Conservation (phyloP, 176 grass and related monocot species). For the Oryza officinalis region DNA sequence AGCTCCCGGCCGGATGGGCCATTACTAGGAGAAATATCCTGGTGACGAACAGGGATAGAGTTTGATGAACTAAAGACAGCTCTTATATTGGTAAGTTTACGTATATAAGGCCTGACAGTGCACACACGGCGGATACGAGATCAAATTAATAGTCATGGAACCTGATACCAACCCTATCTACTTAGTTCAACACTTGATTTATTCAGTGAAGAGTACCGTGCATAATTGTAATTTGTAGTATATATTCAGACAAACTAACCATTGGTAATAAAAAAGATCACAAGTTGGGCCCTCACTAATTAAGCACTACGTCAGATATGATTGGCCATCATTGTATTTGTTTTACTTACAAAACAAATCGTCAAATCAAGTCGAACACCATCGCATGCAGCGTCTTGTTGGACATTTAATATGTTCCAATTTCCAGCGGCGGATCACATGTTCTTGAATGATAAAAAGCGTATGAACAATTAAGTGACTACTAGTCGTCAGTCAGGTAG, state of each 20-base stretch:
- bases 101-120: background rate
- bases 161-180: background rate
- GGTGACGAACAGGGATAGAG: background rate
- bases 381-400: background rate
- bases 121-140: background rate
- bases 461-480: background rate
- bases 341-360: background rate
- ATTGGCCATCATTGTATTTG: background rate
- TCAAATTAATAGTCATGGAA: background rate
- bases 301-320: background rate
- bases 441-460: background rate
- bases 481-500: background rate
- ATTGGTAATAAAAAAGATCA: background rate
- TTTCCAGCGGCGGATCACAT: constrained; percentile 14
- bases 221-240: too few relatives aligned
- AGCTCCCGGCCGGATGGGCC: background rate
- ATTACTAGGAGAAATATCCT: background rate
- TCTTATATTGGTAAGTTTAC: background rate
- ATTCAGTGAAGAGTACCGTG: too few relatives aligned
- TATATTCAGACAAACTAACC: background rate
- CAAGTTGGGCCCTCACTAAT: background rate
- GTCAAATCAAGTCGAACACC: background rate
- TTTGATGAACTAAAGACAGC: background rate
- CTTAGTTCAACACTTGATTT: background rate
- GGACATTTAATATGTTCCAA: background rate